Evolutionary conservation across 2,329 filamentous ascomycete species (phyloP).

Genomic region (Neopestalotiopsis sp.): DNA sequence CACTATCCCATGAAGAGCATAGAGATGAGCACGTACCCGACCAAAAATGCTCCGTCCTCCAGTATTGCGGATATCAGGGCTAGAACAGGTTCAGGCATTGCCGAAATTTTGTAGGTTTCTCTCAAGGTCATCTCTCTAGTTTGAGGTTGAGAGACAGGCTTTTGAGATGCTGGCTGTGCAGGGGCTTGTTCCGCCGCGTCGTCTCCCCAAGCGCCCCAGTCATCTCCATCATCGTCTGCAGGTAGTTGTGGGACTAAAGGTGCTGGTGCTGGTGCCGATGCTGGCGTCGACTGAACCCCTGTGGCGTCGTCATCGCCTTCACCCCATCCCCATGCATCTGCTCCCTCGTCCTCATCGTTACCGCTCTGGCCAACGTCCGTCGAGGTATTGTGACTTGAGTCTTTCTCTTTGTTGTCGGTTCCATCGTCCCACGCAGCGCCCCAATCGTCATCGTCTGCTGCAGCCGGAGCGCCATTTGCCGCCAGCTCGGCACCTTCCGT

Average conservation of each 20-base stretch:
- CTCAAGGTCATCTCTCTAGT: constrained; percentile 75
- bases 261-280: constrained; percentile 25
- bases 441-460: constrained; percentile 67
- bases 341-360: constrained; percentile 44
- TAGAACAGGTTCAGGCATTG: constrained; percentile 80
- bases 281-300: constrained; percentile 33
- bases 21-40: constrained; percentile 44
- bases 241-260: constrained; percentile 20
- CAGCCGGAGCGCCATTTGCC: constrained; percentile 53
- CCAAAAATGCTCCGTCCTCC: constrained; percentile 65
- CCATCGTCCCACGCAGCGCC: constrained; percentile 80
- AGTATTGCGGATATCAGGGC: constrained; percentile 65
- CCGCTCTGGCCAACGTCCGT: constrained; percentile 43
- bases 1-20: background rate
- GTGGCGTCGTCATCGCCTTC: constrained; percentile 68
- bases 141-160: constrained; percentile 21
- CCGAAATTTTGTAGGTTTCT: constrained; percentile 88
- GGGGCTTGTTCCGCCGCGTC: constrained; percentile 2
- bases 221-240: constrained; percentile 58
- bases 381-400: constrained; percentile 37
- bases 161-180: background rate
- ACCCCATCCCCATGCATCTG: constrained; percentile 85
- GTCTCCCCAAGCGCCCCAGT: constrained; percentile 79
- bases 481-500: constrained; percentile 69
- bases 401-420: constrained; percentile 36